Percentiles rank a stretch among this genome's conserved stretches.
Conservation (phyloP, 495 filamentous ascomycete species). For the Lepraria neglecta region DNA sequence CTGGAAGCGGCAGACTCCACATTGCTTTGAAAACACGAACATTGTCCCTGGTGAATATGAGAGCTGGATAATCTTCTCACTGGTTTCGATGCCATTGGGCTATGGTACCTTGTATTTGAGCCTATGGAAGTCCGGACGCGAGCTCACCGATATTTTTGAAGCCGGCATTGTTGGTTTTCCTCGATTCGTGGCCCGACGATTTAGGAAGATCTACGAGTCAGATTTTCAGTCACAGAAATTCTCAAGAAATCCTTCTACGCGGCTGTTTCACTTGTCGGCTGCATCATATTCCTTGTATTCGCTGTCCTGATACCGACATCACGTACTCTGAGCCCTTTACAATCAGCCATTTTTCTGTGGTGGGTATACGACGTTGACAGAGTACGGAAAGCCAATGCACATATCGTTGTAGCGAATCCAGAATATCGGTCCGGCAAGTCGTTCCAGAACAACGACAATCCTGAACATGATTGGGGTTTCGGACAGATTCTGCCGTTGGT, state of each 20-base stretch:
- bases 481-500: slow-evolving; percentile 4
- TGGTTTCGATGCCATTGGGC: not conserved
- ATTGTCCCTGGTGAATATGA: not conserved
- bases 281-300: not conserved
- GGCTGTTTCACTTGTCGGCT: not conserved
- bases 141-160: not conserved
- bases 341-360: not conserved
- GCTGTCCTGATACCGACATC: not conserved
- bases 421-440: not conserved
- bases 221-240: not conserved
- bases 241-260: not conserved
- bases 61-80: not conserved
- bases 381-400: slow-evolving; percentile 4
- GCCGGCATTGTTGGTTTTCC: not conserved
- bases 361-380: not conserved
- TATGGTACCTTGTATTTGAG: not conserved
- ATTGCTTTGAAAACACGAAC: not conserved
- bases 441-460: not conserved
- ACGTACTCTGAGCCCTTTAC: not conserved
- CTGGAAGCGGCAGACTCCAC: not conserved
- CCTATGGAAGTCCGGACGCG: not conserved
- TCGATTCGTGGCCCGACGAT: not conserved
- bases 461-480: not conserved
- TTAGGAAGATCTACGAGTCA: not conserved
- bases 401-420: not conserved